Conservation (phyloP, 768 basidiomycete species). For the Daedaleopsis sinensis region DNA sequence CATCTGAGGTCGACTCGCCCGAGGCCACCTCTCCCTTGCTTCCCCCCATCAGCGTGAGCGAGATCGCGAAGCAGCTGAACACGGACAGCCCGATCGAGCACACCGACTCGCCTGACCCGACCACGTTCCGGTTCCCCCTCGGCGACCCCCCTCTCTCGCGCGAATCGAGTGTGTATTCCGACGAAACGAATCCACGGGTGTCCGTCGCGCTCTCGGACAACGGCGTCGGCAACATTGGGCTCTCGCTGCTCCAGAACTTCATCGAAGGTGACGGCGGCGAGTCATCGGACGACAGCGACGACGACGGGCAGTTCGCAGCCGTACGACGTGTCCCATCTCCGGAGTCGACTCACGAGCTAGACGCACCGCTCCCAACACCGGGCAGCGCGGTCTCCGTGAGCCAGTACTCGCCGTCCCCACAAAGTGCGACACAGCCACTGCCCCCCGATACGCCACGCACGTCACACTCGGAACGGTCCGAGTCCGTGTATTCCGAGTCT, state of each 20-base stretch:
- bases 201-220: slow-evolving; percentile 55
- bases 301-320: not conserved
- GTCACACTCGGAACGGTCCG: slow-evolving; percentile 9
- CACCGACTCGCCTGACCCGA: slow-evolving; percentile 4
- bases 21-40: not conserved
- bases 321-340: slow-evolving; percentile 7
- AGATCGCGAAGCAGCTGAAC: slow-evolving; percentile 16
- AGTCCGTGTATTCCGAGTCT: slow-evolving; percentile 5
- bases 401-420: slow-evolving; percentile 6
- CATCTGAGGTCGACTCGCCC: not conserved
- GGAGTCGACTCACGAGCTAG: slow-evolving; percentile 13
- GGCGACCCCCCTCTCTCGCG: not conserved
- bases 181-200: slow-evolving; percentile 29
- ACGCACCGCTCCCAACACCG: not conserved
- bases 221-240: slow-evolving; percentile 62
- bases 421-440: slow-evolving; percentile 4
- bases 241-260: slow-evolving; percentile 62
- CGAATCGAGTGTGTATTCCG: slow-evolving; percentile 11
- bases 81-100: slow-evolving; percentile 16
- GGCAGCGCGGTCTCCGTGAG: not conserved
- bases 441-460: slow-evolving; percentile 1
- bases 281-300: slow-evolving; percentile 27
- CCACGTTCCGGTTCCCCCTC: slow-evolving; percentile 2
- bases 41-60: slow-evolving; percentile 11
- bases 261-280: slow-evolving; percentile 38